These are phyloP conservation scores for Aspergillus udagawae DNA, from an alignment of 2,329 filamentous ascomycete genomes.

Conservation along the genomic window DNA sequence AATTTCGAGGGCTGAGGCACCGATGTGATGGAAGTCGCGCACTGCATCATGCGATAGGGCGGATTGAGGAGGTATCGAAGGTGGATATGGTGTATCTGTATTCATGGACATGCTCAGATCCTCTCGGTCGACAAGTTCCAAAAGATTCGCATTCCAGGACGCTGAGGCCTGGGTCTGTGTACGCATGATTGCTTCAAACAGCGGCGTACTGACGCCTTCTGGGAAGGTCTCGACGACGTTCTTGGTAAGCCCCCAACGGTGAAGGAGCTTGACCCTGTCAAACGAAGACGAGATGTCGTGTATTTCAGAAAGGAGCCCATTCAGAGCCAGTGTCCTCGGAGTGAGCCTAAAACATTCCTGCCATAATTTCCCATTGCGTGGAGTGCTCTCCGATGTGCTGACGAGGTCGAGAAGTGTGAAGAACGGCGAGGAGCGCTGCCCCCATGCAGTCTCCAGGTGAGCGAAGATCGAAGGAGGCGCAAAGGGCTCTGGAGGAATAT, in stretches of 20 bases:
- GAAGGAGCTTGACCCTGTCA: slow-evolving; percentile 70
- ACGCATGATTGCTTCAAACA: slow-evolving; percentile 78
- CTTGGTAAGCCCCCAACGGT: slow-evolving; percentile 59
- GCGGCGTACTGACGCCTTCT: slow-evolving; percentile 72
- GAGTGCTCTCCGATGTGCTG: slow-evolving; percentile 26
- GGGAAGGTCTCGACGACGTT: slow-evolving; percentile 76
- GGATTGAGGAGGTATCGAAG: slow-evolving; percentile 30
- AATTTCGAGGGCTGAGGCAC: slow-evolving; percentile 48
- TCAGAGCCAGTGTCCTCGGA: slow-evolving; percentile 67
- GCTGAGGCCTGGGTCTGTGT: slow-evolving; percentile 80
- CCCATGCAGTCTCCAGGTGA: slow-evolving; percentile 47
- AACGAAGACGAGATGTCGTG: slow-evolving; percentile 47
- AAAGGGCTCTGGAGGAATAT: slow-evolving; percentile 49
- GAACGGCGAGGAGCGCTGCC: slow-evolving; percentile 37
- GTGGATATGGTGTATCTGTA: slow-evolving; percentile 38
- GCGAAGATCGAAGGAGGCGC: slow-evolving; percentile 57
- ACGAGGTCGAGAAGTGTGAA: slow-evolving; percentile 50
- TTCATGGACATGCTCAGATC: slow-evolving; percentile 69
- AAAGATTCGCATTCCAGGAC: slow-evolving; percentile 66
- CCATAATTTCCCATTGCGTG: slow-evolving; percentile 29
- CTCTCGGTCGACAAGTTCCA: slow-evolving; percentile 73
- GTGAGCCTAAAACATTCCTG: slow-evolving; percentile 43
- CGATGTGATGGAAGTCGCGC: slow-evolving; percentile 76
- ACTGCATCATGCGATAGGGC: slow-evolving; percentile 61
- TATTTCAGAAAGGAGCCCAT: slow-evolving; percentile 61